Percentiles rank a stretch among this genome's conserved stretches.
Evolutionary conservation across 768 basidiomycete genomes (phyloP).

Genomic region (Tulasnella sp.): DNA sequence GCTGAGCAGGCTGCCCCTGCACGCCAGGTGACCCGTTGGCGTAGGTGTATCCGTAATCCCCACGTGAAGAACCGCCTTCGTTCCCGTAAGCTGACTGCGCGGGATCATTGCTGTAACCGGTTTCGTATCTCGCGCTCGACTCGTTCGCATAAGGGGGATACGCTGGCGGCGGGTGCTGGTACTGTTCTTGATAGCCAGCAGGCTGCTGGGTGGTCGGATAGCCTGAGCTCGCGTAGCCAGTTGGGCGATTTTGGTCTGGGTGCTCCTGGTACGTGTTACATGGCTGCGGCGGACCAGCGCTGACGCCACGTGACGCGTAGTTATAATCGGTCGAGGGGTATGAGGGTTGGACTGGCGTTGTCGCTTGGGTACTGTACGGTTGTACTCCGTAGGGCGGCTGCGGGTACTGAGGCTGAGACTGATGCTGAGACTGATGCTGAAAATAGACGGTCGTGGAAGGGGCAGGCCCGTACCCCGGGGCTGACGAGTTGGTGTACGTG

Average conservation of each 20-base stretch:
- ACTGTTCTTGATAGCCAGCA: background rate
- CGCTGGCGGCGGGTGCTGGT: background rate
- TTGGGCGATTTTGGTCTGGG: background rate
- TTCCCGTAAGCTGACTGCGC: background rate
- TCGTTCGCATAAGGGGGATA: slow-evolving; percentile 2
- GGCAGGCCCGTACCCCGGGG: background rate
- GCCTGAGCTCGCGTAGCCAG: background rate
- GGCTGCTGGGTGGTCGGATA: background rate
- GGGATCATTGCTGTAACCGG: background rate
- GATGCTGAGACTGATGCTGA: background rate
- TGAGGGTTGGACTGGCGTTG: background rate
- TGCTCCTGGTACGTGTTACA: slow-evolving; percentile 24
- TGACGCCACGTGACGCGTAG: slow-evolving; percentile 25
- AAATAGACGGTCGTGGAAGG: background rate
- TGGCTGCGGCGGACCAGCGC: slow-evolving; percentile 25
- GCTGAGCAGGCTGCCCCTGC: slow-evolving; percentile 6
- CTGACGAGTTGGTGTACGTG: background rate
- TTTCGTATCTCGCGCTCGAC: slow-evolving; percentile 9
- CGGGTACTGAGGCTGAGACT: background rate
- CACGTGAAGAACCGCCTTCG: background rate
- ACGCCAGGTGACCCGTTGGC: background rate
- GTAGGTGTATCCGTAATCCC: background rate
- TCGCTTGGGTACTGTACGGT: background rate
- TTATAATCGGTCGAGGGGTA: background rate
- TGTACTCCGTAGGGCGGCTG: background rate